These are phyloP conservation scores for Endocladia muricata DNA, from an alignment of 31 red algal genomes.

Conservation along the genomic window DNA sequence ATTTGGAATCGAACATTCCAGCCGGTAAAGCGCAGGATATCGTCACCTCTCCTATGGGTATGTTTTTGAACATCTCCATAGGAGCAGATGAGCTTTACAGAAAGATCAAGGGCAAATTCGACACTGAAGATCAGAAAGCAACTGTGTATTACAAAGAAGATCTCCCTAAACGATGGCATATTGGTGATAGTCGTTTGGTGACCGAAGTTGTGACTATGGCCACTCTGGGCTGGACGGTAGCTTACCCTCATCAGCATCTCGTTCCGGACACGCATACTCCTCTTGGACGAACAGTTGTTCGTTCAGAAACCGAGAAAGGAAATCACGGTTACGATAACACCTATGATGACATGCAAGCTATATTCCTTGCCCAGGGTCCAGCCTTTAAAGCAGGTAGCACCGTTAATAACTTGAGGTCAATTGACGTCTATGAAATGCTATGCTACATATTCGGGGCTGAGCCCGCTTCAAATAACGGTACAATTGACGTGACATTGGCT, in stretches of 20 bases:
- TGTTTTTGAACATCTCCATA: conserved; percentile 31
- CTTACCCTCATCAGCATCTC: conserved; percentile 59
- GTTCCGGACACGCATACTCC: conserved; percentile 24
- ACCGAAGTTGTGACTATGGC: conserved; percentile 56
- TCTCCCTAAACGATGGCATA: conserved; percentile 62
- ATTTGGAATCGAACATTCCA: conserved; percentile 21
- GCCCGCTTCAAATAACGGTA: conserved; percentile 65
- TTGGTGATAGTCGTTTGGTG: conserved; percentile 22
- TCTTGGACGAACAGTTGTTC: neutral
- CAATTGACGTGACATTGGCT: conserved; percentile 14
- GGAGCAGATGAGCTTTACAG: conserved; percentile 25
- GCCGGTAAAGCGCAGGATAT: conserved; percentile 46
- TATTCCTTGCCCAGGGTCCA: conserved; percentile 70
- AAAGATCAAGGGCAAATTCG: conserved; percentile 9
- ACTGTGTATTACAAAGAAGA: conserved; percentile 32
- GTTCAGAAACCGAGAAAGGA: neutral
- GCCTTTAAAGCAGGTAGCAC: conserved; percentile 36
- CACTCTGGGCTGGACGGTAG: conserved; percentile 34
- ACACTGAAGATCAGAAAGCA: conserved; percentile 13
- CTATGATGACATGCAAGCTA: conserved; percentile 70
- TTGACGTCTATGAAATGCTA: conserved; percentile 71
- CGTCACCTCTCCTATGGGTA: conserved; percentile 21
- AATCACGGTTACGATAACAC: conserved; percentile 77
- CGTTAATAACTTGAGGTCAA: conserved; percentile 26
- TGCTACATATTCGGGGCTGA: conserved; percentile 32